Percentiles rank a stretch among this genome's conserved stretches.
phyloP scores from a whole-genome alignment of 129 eudicot species.

The Dittrichia graveolens region DNA sequence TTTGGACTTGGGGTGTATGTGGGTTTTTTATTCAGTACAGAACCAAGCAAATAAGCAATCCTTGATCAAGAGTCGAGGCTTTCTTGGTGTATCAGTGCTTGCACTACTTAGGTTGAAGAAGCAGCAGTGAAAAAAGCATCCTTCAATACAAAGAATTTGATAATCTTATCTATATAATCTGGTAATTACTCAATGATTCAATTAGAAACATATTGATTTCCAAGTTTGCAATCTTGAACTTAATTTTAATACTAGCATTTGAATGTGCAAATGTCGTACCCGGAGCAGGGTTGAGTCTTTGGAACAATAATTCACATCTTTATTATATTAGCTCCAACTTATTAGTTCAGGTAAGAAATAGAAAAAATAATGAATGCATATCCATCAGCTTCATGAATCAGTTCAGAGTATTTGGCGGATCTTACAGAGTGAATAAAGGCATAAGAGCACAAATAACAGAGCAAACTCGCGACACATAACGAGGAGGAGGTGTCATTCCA shows the following conservation, averaged over 20 bases:
- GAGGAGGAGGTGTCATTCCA: constrained; percentile 99
- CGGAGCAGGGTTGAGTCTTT: constrained; percentile 5
- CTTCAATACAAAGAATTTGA: background rate
- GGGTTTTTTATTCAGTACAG: too few species aligned
- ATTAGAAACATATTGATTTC: background rate
- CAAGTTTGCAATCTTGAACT: background rate
- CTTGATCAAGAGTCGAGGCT: background rate
- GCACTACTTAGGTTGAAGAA: background rate
- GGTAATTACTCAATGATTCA: background rate
- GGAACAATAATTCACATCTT: constrained; percentile 9
- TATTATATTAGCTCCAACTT: too few species aligned
- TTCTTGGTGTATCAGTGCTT: background rate
- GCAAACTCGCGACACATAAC: constrained; percentile 83
- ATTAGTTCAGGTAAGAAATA: background rate
- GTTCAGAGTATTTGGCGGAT: constrained; percentile 18
- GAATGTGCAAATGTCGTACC: background rate
- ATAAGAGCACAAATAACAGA: constrained; percentile 81
- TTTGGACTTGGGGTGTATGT: too few species aligned
- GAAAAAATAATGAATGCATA: background rate
- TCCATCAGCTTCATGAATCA: background rate
- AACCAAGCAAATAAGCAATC: background rate
- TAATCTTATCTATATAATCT: background rate
- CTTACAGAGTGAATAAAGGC: constrained; percentile 93
- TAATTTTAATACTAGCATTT: background rate
- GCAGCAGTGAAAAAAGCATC: too few species aligned